Evolutionary conservation across 2,329 filamentous ascomycete species (phyloP), one percentile per base, ranked within the genome.

Genomic region (Beauveria sp.): DNA sequence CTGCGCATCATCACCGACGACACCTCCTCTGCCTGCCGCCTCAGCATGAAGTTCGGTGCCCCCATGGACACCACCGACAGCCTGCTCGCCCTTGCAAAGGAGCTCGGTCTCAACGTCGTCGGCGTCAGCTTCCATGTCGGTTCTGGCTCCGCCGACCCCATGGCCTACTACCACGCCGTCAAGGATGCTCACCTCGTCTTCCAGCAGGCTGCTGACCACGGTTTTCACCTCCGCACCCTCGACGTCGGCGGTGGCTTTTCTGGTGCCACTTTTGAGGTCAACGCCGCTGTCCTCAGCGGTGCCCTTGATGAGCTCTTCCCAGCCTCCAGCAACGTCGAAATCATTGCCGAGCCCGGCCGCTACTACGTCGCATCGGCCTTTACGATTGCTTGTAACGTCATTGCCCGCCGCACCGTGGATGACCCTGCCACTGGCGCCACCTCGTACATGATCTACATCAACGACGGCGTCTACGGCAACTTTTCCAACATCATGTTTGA

Each of bases 401-500:
- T 98, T 73, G 93, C 95, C 34, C 91, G 95, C 64, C 93, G 95
- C 70, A 92, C 91, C 46, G 88, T 98, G 62, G 83, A 88, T 65
- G 87, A 93, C 70, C 85, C 89, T 4, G 79, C 79, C 22, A 80
- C 83, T 12, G 81, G 81, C 56, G 81, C 83, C 65, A 87, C 86
- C 64, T 90, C 88, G 67, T 97, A 96, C 82, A 99, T 98, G 95
- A 79, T 97, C 52, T 99, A 99, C 75, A 80, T 98, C 74, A 99
- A 99, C 73, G 95, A 99, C 69, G 95, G 95, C 31, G 88, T 98
- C 60, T 99, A 99, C 72, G 95, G 95, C 70, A 98, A 98, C 79
- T 98, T 99, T 73, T 96, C 91, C 67, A 96, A 92, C 85, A 98
- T 98, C 82, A 96, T 98, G 81, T 99, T 97, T 74, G 95, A 98